Evolutionary conservation across 371 early-diverging fungal genomes (phyloP).

Genomic region (Mucor indicus): DNA sequence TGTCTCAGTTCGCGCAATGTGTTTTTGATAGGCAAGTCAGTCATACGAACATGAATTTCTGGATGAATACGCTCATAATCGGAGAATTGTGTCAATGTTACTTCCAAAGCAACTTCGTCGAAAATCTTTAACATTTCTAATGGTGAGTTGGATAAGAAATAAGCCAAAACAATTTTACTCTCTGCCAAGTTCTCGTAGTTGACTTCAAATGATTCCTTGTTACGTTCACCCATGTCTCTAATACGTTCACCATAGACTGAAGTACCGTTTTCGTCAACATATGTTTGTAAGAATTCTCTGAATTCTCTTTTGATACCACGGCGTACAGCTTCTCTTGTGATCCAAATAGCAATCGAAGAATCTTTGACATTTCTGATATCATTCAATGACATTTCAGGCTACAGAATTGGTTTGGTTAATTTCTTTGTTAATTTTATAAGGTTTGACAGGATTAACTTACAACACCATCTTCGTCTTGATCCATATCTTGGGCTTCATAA

Average conservation of each 20-base stretch:
- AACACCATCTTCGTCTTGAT: constrained; percentile 59
- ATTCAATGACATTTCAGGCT: constrained; percentile 54
- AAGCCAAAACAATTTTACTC: constrained; percentile 79
- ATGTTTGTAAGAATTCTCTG: constrained; percentile 83
- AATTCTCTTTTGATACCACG: constrained; percentile 85
- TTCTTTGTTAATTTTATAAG: background rate
- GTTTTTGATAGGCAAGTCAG: constrained; percentile 84
- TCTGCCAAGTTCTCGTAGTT: constrained; percentile 78
- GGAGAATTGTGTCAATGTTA: constrained; percentile 86
- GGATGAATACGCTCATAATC: constrained; percentile 90
- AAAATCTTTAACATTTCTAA: constrained; percentile 86
- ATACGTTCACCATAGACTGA: constrained; percentile 94
- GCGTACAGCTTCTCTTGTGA: constrained; percentile 73
- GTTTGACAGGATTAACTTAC: constrained; percentile 29
- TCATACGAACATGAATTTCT: constrained; percentile 96
- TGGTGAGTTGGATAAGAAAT: constrained; percentile 87
- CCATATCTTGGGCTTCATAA: constrained; percentile 56
- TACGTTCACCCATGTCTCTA: constrained; percentile 83
- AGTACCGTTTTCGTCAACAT: constrained; percentile 78
- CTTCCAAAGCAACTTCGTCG: constrained; percentile 91
- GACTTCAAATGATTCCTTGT: constrained; percentile 90
- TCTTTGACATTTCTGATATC: constrained; percentile 49
- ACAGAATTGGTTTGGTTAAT: background rate
- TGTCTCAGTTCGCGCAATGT: constrained; percentile 93
- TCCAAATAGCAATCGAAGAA: constrained; percentile 76